Percentiles rank a stretch among this genome's conserved stretches.
Conservation (phyloP, 1,139 yeast species). For the Suzukiozyma palmioleophila region DNA sequence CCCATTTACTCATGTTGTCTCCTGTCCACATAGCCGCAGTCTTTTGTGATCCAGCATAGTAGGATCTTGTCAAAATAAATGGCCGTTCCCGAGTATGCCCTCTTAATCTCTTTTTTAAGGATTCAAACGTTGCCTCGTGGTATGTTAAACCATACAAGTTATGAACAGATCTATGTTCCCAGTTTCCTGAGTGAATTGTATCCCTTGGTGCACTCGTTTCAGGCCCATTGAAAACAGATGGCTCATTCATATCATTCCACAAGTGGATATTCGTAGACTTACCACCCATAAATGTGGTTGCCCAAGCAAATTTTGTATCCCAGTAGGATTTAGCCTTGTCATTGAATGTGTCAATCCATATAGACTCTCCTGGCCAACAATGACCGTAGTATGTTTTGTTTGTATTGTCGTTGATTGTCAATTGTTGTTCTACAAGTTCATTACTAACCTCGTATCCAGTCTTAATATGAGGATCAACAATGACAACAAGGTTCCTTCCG, state of each 20-base stretch:
- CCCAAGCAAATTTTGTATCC: slow-evolving; percentile 33
- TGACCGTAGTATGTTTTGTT: slow-evolving; percentile 65
- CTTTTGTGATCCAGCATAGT: slow-evolving; percentile 86
- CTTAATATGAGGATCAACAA: slow-evolving; percentile 91
- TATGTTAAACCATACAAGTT: slow-evolving; percentile 76
- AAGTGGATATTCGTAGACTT: slow-evolving; percentile 61
- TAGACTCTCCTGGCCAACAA: slow-evolving; percentile 98
- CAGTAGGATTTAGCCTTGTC: slow-evolving; percentile 61
- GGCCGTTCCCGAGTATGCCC: slow-evolving; percentile 58
- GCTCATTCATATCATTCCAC: slow-evolving; percentile 99
- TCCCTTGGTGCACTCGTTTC: slow-evolving; percentile 89
- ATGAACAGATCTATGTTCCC: slow-evolving; percentile 91
- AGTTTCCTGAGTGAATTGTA: slow-evolving; percentile 67
- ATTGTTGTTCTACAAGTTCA: slow-evolving; percentile 31
- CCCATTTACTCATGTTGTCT: slow-evolving; percentile 93
- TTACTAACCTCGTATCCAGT: slow-evolving; percentile 63
- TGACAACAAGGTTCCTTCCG: slow-evolving; percentile 77
- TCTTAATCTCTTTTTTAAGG: slow-evolving; percentile 50
- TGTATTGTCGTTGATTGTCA: slow-evolving; percentile 35
- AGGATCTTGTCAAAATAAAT: slow-evolving; percentile 83
- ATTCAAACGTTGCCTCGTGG: slow-evolving; percentile 74
- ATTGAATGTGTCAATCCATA: slow-evolving; percentile 85
- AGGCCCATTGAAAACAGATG: slow-evolving; percentile 91
- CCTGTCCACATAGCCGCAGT: slow-evolving; percentile 98
- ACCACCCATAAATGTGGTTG: slow-evolving; percentile 45